Evolutionary conservation across 164 flowering plant genomes (phyloP).

Genomic region (grape (Vitis vinifera)): ASM3070453v1 NC_081820.1:24409001-24409500

Average conservation of each 20-base stretch:
- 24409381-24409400: background rate
- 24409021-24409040: conserved; percentile 86
- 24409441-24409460: too few species aligned
- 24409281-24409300: conserved; percentile 56
- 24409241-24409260: conserved; percentile 46
- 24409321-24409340: conserved; percentile 92
- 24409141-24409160: background rate
- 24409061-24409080: too few species aligned
- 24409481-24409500: too few species aligned
- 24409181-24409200: conserved; percentile 83
- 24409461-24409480: too few species aligned
- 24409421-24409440: too few species aligned
- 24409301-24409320: conserved; percentile 58
- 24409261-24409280: conserved; percentile 50
- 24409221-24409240: conserved; percentile 55
- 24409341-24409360: background rate
- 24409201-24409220: conserved; percentile 87
- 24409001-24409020: conserved; percentile 83
- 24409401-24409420: too few species aligned
- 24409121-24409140: background rate
- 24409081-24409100: background rate
- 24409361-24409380: background rate
- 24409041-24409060: background rate
- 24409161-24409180: conserved; percentile 27
- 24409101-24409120: background rate